Conservation (phyloP, 225 moss, liverwort and hornwort species). For the Lunularia cruciata region DNA sequence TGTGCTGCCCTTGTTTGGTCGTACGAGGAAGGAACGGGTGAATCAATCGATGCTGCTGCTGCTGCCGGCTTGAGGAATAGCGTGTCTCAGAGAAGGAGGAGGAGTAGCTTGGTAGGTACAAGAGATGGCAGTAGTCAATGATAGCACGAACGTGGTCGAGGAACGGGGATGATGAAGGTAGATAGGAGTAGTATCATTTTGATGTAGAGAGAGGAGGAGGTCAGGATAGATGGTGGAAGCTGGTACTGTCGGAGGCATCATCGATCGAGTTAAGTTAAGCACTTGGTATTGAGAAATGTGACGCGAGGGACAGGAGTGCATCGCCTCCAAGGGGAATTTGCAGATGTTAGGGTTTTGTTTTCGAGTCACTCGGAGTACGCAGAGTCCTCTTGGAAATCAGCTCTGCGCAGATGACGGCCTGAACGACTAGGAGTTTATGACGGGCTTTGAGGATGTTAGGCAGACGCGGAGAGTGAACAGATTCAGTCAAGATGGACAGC, state of each 20-base stretch:
- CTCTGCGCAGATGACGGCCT: not conserved
- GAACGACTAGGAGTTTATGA: not conserved
- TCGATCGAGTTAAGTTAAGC: not conserved
- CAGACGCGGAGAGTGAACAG: not conserved
- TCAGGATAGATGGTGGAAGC: not conserved
- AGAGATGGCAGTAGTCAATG: too few relatives aligned
- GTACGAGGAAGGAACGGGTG: too few relatives aligned
- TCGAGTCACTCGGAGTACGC: not conserved
- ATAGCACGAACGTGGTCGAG: not conserved
- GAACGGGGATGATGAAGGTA: not conserved
- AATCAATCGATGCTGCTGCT: not conserved
- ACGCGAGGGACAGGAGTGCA: not conserved
- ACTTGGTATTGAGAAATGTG: not conserved
- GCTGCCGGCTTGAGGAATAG: conserved; percentile 1
- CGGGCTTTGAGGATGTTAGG: conserved; percentile 1
- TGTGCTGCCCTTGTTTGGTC: not conserved
- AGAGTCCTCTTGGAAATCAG: not conserved
- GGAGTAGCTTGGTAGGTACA: not conserved
- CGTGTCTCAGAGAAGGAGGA: not conserved
- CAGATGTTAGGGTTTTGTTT: conserved; percentile 18
- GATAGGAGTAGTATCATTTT: not conserved
- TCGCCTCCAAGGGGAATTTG: not conserved
- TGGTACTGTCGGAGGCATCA: not conserved
- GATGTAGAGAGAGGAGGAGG: not conserved
- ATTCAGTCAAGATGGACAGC: not conserved